Evolutionary conservation across 176 grass and related monocot genomes (phyloP), one percentile per base, ranked within the genome.

Genomic region (Sorghum bicolor): DNA sequence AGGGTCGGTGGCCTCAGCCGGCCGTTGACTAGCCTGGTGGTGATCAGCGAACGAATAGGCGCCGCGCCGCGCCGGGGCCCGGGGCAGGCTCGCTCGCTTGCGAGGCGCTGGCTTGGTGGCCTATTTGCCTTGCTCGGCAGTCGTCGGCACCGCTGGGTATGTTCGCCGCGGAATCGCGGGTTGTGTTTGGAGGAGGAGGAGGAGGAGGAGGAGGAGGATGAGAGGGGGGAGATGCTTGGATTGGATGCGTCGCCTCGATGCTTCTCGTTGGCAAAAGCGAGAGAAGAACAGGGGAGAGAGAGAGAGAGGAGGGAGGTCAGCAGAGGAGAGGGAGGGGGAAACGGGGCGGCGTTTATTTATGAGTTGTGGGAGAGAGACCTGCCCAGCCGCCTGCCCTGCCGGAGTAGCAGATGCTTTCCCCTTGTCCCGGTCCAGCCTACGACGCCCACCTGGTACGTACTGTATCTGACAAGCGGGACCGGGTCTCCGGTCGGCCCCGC

Each of bases 301-400:
- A 32, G 6, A 12, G 52, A 9, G 58, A 10, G 1, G 43, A 1
- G 43, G 32, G 30, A 62, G 26, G 8, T 57, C 32, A 61, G 19
- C 36, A 37, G 36, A 37, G 36, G 36, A 26, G 13, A 17, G 19
- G 11, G 69, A 7, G 48, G 22, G 61, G 0, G 47, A 73, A 72
- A 24, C 34, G 72, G 57, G 26, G 34, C 73, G 66, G 73, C 1
- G 66, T 58, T 58, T 86, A 79, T 83, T 86, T 90, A 86, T 68
- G 88, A 3, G 67, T 25, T 82, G 0, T 6, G 0, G 44, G 72
- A 19, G 61, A 10, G 53, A 16, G 58, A 66, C 50, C 50, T 3
- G 76, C 43, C 47, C n/a, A n/a, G n/a, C n/a, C n/a, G n/a, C n/a
- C 4, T 14, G 12, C 36, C 36, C 36, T 37, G 36, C 37, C 10